Percentiles rank a stretch among this genome's conserved stretches.
These are phyloP conservation scores for Knufia fluminis DNA, from an alignment of 2,329 filamentous ascomycete species.

Conservation along the genomic window DNA sequence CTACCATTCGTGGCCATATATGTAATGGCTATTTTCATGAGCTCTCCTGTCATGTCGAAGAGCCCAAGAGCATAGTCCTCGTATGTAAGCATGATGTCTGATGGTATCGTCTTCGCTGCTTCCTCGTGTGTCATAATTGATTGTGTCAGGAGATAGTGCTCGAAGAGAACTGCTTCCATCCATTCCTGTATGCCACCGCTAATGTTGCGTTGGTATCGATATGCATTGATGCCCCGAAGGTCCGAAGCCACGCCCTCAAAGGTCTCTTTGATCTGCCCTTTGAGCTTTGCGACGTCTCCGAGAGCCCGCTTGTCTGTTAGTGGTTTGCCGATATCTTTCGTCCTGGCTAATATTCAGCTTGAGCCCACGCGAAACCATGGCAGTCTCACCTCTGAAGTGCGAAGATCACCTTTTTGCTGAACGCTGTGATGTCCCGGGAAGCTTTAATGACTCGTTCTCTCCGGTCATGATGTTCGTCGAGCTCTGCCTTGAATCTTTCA, in stretches of 20 bases:
- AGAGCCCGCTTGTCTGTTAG: constrained; percentile 4
- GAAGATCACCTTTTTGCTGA: constrained; percentile 98
- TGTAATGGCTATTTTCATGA: constrained; percentile 94
- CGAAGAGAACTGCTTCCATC: constrained; percentile 82
- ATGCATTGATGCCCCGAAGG: constrained; percentile 66
- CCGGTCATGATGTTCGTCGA: constrained; percentile 91
- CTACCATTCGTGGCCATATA: constrained; percentile 65
- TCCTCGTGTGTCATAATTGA: constrained; percentile 61
- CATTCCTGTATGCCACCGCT: constrained; percentile 81
- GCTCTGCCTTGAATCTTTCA: constrained; percentile 70
- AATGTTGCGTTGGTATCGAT: constrained; percentile 72
- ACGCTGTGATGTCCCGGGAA: constrained; percentile 81
- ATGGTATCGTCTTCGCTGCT: constrained; percentile 37
- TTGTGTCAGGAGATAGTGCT: constrained; percentile 75
- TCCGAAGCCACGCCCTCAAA: constrained; percentile 63
- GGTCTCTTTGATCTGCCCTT: constrained; percentile 64
- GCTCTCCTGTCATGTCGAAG: constrained; percentile 87
- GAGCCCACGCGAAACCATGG: neutral
- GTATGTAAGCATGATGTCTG: constrained; percentile 56
- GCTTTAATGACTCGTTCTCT: constrained; percentile 83
- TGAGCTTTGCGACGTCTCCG: constrained; percentile 44
- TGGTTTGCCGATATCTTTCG: constrained; percentile 4
- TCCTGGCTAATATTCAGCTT: neutral
- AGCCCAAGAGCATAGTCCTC: constrained; percentile 86
- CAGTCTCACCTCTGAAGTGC: constrained; percentile 61